Percentiles rank a stretch among this genome's conserved stretches.
phyloP scores from a whole-genome alignment of 208 protist genomes.

The Trypanosoma lewisi region DNA sequence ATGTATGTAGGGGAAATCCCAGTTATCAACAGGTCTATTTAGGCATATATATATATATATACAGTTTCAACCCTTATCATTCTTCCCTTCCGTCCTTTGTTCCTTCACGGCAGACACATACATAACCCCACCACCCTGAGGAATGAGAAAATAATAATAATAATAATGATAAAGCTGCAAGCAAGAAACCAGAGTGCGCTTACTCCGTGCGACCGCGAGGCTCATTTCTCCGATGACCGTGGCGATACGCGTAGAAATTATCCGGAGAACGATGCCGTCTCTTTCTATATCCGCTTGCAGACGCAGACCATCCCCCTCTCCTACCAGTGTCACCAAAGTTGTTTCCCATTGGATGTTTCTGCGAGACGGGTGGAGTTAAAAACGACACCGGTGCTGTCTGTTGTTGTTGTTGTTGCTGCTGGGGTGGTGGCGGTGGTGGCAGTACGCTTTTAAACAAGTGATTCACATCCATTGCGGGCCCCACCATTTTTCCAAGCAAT shows the following conservation, averaged over 20 bases:
- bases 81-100: no score
- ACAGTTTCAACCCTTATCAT: no score
- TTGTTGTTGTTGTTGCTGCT: neutral
- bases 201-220: neutral
- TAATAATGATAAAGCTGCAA: no score
- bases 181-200: no score
- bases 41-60: no score
- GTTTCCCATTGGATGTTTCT: neutral
- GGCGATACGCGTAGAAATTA: neutral
- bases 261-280: conserved; percentile 15
- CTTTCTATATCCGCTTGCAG: neutral
- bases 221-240: neutral
- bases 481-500: conserved; percentile 26
- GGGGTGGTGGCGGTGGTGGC: neutral
- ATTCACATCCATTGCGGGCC: conserved; percentile 20
- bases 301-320: neutral
- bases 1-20: no score
- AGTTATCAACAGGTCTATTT: no score
- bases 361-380: neutral
- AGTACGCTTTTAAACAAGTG: conserved; percentile 22
- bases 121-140: no score
- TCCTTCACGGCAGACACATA: no score
- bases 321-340: neutral
- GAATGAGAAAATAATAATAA: no score
- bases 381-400: neutral